Evolutionary conservation across 192 early-diverging fungal species (phyloP).

Genomic region (Dissophora globulifera): DNA sequence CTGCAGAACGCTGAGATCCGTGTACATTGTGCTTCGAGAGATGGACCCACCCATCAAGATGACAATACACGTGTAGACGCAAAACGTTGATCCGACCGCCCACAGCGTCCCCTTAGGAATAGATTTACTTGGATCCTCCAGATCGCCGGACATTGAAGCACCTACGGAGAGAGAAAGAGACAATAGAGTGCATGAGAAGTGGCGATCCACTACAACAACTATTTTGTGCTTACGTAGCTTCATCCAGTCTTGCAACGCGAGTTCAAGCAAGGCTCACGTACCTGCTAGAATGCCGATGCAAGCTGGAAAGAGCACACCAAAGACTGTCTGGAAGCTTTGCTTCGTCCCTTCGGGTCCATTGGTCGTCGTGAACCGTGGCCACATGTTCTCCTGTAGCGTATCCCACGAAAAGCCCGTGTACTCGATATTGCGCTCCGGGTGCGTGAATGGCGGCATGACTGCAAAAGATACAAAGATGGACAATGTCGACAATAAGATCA

Average conservation of each 20-base stretch:
- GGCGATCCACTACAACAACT: no score
- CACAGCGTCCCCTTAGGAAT: constrained; percentile 75
- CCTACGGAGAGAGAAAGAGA: constrained; percentile 33
- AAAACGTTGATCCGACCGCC: constrained; percentile 66
- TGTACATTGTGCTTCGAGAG: constrained; percentile 63
- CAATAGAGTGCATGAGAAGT: no score
- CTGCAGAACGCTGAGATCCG: constrained; percentile 71
- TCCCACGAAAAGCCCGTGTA: constrained; percentile 70
- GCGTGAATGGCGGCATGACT: constrained; percentile 60
- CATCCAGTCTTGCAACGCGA: no score
- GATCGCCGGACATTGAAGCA: constrained; percentile 75
- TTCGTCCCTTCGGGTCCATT: constrained; percentile 53
- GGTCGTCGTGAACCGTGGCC: constrained; percentile 64
- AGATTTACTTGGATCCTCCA: constrained; percentile 72
- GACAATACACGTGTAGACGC: constrained; percentile 64
- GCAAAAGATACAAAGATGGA: constrained; percentile 71
- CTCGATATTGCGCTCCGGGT: constrained; percentile 61
- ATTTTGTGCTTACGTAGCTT: no score
- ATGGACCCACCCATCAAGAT: constrained; percentile 69
- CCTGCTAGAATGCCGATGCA: constrained; percentile 75
- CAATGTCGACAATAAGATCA: constrained; percentile 65
- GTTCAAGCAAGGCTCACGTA: no score
- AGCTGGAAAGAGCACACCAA: constrained; percentile 75
- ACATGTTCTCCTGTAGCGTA: constrained; percentile 71
- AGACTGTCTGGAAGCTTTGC: constrained; percentile 63